A percentile compares a stretch with the other conserved stretches of the same genome.
These are phyloP conservation scores for Phaeomoniella chlamydospora DNA, from an alignment of 2,329 filamentous ascomycete genomes.

Conservation along the genomic window DNA sequence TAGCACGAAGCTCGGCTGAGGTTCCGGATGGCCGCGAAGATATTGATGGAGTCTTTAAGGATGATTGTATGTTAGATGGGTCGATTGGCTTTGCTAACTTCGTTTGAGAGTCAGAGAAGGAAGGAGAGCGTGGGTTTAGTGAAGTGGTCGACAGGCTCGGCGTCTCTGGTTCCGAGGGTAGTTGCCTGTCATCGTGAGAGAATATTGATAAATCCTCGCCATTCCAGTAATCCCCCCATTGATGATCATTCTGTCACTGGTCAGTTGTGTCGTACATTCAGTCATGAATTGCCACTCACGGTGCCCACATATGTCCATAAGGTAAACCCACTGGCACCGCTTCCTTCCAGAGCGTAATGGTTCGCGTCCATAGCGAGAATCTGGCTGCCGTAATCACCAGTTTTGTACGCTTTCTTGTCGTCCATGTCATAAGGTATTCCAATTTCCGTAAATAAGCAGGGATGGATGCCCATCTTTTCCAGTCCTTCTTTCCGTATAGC, in stretches of 20 bases:
- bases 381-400: slow-evolving; percentile 87
- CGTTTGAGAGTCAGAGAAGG: slow-evolving; percentile 37
- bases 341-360: slow-evolving; percentile 80
- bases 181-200: slow-evolving; percentile 63
- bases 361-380: slow-evolving; percentile 90
- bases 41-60: slow-evolving; percentile 42
- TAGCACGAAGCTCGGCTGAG: slow-evolving; percentile 43
- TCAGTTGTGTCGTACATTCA: slow-evolving; percentile 2
- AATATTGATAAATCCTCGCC: slow-evolving; percentile 90
- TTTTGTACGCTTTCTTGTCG: slow-evolving; percentile 86
- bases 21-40: slow-evolving; percentile 40
- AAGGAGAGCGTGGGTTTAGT: slow-evolving; percentile 29
- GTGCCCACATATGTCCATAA: slow-evolving; percentile 73
- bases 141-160: slow-evolving; percentile 21
- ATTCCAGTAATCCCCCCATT: slow-evolving; percentile 90
- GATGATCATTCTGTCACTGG: slow-evolving; percentile 73
- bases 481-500: slow-evolving; percentile 73
- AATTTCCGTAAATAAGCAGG: slow-evolving; percentile 84
- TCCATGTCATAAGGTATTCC: slow-evolving; percentile 99
- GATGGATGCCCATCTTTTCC: slow-evolving; percentile 79
- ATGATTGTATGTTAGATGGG: slow-evolving; percentile 60
- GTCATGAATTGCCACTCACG: slow-evolving; percentile 34
- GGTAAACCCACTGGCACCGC: slow-evolving; percentile 69
- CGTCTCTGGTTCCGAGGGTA: slow-evolving; percentile 25
- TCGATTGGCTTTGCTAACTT: slow-evolving; percentile 40